phyloP scores from a whole-genome alignment of 192 early-diverging fungal species.

The Funneliformis geosporum region DNA sequence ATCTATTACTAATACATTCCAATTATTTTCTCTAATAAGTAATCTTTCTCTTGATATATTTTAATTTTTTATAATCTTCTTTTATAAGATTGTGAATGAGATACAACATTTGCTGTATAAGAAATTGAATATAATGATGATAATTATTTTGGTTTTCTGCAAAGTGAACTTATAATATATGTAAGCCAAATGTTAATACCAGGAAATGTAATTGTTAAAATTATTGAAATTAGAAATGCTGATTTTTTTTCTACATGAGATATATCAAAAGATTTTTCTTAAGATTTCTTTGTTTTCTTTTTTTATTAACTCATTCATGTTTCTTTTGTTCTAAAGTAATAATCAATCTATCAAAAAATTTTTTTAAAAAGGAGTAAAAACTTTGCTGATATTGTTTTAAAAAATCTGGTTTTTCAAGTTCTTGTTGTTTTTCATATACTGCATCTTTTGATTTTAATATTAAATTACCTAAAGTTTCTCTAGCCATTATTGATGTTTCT shows the following conservation, averaged over 20 bases:
- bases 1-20: too few species aligned
- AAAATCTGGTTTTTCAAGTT: conserved; percentile 14
- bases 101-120: conserved; percentile 9
- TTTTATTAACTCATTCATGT: conserved; percentile 2
- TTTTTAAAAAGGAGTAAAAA: background rate
- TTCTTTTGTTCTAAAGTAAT: conserved; percentile 19
- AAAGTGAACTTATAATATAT: conserved; percentile 10
- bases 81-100: too few species aligned
- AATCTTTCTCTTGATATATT: too few species aligned
- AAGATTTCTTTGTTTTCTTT: conserved; percentile 9
- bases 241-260: background rate
- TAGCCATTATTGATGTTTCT: background rate
- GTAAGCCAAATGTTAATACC: conserved; percentile 12
- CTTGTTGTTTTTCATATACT: background rate
- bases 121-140: conserved; percentile 16
- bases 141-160: background rate
- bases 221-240: conserved; percentile 18
- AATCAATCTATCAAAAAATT: conserved; percentile 12
- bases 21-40: too few species aligned
- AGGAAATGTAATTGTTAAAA: conserved; percentile 19
- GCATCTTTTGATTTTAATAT: background rate
- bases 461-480: background rate
- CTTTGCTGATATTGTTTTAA: background rate
- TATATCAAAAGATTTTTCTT: too few species aligned
- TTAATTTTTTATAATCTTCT: too few species aligned